Base-by-base conservation (phyloP, 169 alveolate species). In the Hepatocystis sp. region DNA sequence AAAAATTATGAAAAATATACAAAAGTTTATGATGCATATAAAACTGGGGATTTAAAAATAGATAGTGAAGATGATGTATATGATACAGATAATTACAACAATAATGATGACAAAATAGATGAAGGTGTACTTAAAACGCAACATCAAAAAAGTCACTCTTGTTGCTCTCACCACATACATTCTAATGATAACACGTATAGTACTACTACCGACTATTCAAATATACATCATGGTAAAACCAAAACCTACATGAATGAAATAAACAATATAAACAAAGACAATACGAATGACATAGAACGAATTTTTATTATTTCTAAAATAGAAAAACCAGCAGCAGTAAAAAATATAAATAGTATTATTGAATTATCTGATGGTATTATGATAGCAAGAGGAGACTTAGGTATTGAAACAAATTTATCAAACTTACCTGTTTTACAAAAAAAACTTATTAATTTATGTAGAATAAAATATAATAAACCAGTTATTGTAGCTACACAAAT, bases 371-470 rank as follows among this genome's bases (percentile, higher is more conserved):
- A 98, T 85, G 99, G 99, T 4, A 92, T 98, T 47, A 97, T 98
- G 99, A 97, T 98, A 10, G 99, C 99, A 42, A 95, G 99, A 66
- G 99, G 99, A 4, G 99, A 97, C 86, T 64, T 98, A 55, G 99
- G 99, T 40, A 95, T 97, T 93, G 99, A 98, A 90, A 96, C 98
- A n/a, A 95, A 97, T n/a, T 93, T 97, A 13, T 95, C 97, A 27
- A 95, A 96, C 55, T 96, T 97, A 32, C 97, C 96, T 61, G 90
- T 94, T 42, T 94, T 95, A n/a, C 98, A 97, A 91, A 97, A 97
- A 91, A 91, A 96, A 67, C 91, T 96, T 88, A 85, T 90, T 52
- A 93, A 92, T 49, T 67, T 90, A 19, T 92, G 94, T 55, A 88
- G 94, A 56, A 68, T 90, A 1, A 96, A 96, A 49, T 93, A 96